phyloP scores from a whole-genome alignment of 805 yeast genomes.

The Hyphopichia homilentoma region DNA sequence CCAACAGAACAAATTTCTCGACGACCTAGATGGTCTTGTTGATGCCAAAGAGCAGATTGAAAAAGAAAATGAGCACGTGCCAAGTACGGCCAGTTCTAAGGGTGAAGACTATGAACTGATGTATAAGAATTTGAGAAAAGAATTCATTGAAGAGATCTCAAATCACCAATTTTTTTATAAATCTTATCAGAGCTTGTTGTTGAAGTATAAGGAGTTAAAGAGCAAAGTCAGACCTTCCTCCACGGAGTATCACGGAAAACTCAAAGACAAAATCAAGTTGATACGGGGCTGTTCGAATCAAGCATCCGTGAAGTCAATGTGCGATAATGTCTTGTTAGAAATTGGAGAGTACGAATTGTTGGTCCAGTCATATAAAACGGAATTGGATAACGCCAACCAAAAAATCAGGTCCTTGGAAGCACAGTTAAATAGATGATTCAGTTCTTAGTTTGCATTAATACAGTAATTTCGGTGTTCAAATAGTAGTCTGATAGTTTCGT shows the following conservation, averaged over 20 bases:
- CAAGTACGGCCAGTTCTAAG: constrained; percentile 6
- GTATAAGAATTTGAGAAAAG: constrained; percentile 20
- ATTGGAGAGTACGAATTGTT: constrained; percentile 8
- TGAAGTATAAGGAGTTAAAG: constrained; percentile 23
- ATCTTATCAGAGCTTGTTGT: constrained; percentile 25
- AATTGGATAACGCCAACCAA: constrained; percentile 20
- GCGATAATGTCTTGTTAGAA: constrained; percentile 20
- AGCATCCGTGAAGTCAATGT: constrained; percentile 13
- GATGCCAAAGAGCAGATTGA: background rate
- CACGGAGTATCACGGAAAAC: constrained; percentile 7
- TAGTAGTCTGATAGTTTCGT: too few relatives aligned
- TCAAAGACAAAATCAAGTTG: constrained; percentile 15
- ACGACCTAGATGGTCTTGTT: background rate
- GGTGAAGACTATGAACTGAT: constrained; percentile 8
- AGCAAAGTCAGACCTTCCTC: constrained; percentile 2
- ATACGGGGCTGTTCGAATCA: constrained; percentile 21
- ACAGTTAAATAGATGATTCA: background rate
- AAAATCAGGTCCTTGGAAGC: constrained; percentile 16
- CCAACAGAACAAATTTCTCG: background rate
- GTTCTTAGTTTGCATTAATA: too few relatives aligned
- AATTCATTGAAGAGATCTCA: constrained; percentile 25
- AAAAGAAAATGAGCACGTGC: background rate
- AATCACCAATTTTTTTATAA: constrained; percentile 24
- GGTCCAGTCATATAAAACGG: constrained; percentile 16
- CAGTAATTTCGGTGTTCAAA: too few relatives aligned